These are phyloP conservation scores for Monilinia fructicola DNA, from an alignment of 2,329 filamentous ascomycete species.

Conservation along the genomic window DNA sequence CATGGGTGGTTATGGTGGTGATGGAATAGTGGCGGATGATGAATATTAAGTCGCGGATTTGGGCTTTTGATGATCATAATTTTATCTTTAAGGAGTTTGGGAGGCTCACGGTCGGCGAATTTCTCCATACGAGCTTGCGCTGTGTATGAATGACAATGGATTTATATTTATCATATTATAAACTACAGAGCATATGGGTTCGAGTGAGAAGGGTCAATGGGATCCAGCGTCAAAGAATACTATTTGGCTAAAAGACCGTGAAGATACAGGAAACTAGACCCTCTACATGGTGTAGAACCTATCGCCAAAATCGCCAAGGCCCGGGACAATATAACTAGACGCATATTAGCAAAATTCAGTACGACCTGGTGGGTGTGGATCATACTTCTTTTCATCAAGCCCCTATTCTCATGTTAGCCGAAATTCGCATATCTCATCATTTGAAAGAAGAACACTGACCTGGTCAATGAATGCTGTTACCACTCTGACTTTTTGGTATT, in stretches of 20 bases:
- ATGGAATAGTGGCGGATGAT: constrained; percentile 55
- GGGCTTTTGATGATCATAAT: constrained; percentile 7
- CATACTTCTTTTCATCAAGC: constrained; percentile 96
- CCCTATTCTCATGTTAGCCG: constrained; percentile 52
- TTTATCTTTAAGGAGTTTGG: constrained; percentile 11
- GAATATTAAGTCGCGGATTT: constrained; percentile 47
- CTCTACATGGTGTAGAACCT: constrained; percentile 85
- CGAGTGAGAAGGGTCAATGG: background rate
- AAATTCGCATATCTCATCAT: constrained; percentile 1
- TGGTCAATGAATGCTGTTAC: constrained; percentile 96
- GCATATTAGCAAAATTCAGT: constrained; percentile 22
- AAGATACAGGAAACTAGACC: background rate
- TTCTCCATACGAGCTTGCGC: constrained; percentile 4
- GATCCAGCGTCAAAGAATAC: constrained; percentile 1
- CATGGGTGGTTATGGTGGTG: constrained; percentile 52
- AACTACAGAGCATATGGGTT: constrained; percentile 12
- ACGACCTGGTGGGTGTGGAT: constrained; percentile 29
- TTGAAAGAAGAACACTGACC: constrained; percentile 43
- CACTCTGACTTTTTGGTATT: constrained; percentile 84
- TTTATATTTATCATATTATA: constrained; percentile 1
- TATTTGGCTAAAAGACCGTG: constrained; percentile 15
- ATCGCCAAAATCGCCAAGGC: constrained; percentile 92
- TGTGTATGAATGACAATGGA: background rate
- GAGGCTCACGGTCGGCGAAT: constrained; percentile 13
- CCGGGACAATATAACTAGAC: constrained; percentile 86